Conservation (phyloP, 2,329 filamentous ascomycete genomes). For the Ophiostoma ips region DNA sequence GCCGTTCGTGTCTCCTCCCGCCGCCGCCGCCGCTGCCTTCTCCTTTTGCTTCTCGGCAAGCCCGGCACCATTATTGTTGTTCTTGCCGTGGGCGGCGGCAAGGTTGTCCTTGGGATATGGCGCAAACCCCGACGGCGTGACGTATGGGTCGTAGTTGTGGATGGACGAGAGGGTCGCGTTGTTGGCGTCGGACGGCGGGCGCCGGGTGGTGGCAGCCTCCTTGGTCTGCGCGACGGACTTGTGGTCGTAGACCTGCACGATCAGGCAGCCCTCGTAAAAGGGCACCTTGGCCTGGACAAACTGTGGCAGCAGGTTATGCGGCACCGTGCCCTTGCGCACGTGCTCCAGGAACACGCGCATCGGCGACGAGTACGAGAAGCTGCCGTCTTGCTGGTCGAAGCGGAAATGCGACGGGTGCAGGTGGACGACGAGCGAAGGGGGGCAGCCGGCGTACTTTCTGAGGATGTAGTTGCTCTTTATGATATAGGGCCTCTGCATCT, state of each 20-base stretch:
- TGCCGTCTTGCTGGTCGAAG: conserved; percentile 88
- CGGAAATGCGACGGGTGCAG: conserved; percentile 75
- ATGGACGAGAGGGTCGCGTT: conserved; percentile 64
- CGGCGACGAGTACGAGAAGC: conserved; percentile 81
- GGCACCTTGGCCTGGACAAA: conserved; percentile 56
- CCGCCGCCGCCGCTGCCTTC: conserved; percentile 25
- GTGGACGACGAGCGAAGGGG: conserved; percentile 77
- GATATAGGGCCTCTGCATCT: conserved; percentile 23
- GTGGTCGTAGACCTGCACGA: conserved; percentile 88
- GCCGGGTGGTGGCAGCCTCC: conserved; percentile 30
- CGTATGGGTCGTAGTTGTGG: conserved; percentile 79
- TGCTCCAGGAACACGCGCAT: conserved; percentile 76
- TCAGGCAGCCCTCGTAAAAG: conserved; percentile 91
- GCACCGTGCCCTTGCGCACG: conserved; percentile 60
- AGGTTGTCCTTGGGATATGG: conserved; percentile 51
- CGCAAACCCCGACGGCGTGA: conserved; percentile 78
- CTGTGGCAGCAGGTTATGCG: conserved; percentile 76
- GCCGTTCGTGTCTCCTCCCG: conserved; percentile 22
- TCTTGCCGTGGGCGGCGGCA: conserved; percentile 15
- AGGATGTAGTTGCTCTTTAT: conserved; percentile 65
- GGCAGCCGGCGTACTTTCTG: conserved; percentile 51
- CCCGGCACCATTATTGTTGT: not conserved
- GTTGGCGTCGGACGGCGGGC: conserved; percentile 37
- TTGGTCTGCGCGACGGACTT: conserved; percentile 49
- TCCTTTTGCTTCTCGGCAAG: conserved; percentile 22